Evolutionary conservation across 2,329 filamentous ascomycete species (phyloP).

Genomic region (Aureobasidium sp.): DNA sequence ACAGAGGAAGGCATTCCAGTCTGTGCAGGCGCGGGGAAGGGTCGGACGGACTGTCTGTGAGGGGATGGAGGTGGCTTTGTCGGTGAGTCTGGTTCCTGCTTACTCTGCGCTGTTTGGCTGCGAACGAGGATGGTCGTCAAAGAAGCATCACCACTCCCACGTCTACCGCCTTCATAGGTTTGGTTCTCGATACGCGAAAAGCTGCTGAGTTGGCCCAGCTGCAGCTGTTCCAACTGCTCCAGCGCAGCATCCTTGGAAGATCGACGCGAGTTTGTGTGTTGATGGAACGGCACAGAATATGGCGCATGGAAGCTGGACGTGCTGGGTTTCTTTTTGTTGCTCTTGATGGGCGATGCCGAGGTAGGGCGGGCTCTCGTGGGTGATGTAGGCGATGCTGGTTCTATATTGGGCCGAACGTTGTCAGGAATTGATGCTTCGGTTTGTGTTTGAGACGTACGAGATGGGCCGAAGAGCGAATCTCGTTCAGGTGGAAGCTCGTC

Average conservation of each 20-base stretch:
- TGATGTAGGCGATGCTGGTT: constrained; percentile 11
- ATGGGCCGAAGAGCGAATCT: constrained; percentile 12
- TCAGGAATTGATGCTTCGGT: constrained; percentile 2
- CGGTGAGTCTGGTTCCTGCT: constrained; percentile 7
- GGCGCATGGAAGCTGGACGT: constrained; percentile 9
- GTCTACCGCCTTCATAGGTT: constrained; percentile 27
- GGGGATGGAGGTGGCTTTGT: constrained; percentile 6
- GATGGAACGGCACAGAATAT: constrained; percentile 20
- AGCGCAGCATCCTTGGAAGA: constrained; percentile 33
- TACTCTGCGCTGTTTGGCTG: constrained; percentile 17
- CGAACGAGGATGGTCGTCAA: constrained; percentile 21
- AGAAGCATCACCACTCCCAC: constrained; percentile 30
- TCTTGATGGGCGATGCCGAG: constrained; percentile 10
- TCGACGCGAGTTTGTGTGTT: constrained; percentile 25
- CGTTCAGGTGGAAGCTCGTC: constrained; percentile 25
- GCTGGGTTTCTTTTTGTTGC: constrained; percentile 10
- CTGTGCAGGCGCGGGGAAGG: neutral
- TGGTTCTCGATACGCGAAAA: constrained; percentile 30
- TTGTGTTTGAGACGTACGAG: constrained; percentile 8
- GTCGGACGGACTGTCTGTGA: neutral
- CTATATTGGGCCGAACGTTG: neutral
- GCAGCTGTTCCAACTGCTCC: constrained; percentile 27
- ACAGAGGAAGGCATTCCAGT: constrained; percentile 21
- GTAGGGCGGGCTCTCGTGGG: neutral
- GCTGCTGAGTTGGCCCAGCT: constrained; percentile 16